These are phyloP conservation scores for Gynostemma pentaphyllum DNA, from an alignment of 306 rosid genomes.

Conservation along the genomic window DNA sequence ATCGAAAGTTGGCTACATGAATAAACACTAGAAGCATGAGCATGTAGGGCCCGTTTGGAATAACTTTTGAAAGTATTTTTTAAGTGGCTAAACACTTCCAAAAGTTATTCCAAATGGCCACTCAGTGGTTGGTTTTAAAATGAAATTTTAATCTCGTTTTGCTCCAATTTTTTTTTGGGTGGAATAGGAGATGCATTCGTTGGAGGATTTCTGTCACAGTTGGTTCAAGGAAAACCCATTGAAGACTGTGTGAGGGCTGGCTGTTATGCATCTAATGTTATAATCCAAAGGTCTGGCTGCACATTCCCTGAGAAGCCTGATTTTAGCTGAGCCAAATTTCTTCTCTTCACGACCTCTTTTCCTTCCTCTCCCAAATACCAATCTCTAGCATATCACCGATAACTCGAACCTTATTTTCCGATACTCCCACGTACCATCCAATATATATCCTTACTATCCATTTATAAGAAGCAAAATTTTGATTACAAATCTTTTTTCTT, in stretches of 20 bases:
- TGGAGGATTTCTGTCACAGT: conserved; percentile 88
- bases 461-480: background rate
- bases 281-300: conserved; percentile 95
- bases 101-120: too few relatives aligned
- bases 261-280: conserved; percentile 66
- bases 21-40: background rate
- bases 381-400: background rate
- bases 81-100: too few relatives aligned
- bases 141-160: background rate
- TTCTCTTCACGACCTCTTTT: background rate
- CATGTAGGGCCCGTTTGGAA: too few relatives aligned
- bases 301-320: conserved; percentile 93
- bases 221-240: conserved; percentile 63
- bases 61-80: too few relatives aligned
- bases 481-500: background rate
- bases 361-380: background rate
- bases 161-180: background rate
- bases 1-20: background rate
- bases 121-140: background rate
- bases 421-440: background rate
- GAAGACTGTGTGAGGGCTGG: conserved; percentile 78
- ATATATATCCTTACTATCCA: background rate
- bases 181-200: conserved; percentile 84
- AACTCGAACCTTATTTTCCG: background rate
- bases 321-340: conserved; percentile 25